A percentile compares a stretch with the other conserved stretches of the same genome.
phyloP scores from a whole-genome alignment of 1,284 basidiomycete genomes.

The Laetiporus sulphureus region DNA sequence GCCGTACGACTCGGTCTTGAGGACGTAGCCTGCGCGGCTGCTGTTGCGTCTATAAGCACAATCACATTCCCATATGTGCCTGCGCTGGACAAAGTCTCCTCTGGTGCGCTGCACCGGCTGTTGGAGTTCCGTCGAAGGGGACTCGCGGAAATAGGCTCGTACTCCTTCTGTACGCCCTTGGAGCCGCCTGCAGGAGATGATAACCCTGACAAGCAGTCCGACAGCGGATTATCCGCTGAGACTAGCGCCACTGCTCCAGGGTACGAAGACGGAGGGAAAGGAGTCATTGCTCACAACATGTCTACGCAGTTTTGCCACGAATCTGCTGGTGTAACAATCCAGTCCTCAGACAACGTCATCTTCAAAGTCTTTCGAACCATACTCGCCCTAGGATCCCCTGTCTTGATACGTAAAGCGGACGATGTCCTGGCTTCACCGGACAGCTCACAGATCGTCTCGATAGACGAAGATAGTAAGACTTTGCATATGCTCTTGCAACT shows the following conservation, averaged over 20 bases:
- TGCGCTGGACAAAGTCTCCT: conserved; percentile 6
- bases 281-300: neutral
- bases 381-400: conserved; percentile 17
- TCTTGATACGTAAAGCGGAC: conserved; percentile 9
- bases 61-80: neutral
- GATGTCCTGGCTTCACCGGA: neutral
- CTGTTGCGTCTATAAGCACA: neutral
- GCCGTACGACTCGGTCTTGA: conserved; percentile 8
- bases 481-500: no score
- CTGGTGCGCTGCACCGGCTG: conserved; percentile 4
- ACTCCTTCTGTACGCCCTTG: conserved; percentile 1
- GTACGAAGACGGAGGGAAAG: neutral
- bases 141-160: neutral
- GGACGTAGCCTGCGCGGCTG: conserved; percentile 7
- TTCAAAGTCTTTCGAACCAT: conserved; percentile 11
- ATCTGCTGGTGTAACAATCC: conserved; percentile 10
- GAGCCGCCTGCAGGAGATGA: neutral
- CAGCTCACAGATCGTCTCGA: neutral
- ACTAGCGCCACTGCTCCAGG: neutral
- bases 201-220: no score
- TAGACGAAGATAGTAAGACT: neutral
- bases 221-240: neutral
- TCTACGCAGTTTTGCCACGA: neutral
- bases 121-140: conserved; percentile 1
- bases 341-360: conserved; percentile 15